Conservation (phyloP, 2,329 filamentous ascomycete species). For the Hypoxylon sp. region DNA sequence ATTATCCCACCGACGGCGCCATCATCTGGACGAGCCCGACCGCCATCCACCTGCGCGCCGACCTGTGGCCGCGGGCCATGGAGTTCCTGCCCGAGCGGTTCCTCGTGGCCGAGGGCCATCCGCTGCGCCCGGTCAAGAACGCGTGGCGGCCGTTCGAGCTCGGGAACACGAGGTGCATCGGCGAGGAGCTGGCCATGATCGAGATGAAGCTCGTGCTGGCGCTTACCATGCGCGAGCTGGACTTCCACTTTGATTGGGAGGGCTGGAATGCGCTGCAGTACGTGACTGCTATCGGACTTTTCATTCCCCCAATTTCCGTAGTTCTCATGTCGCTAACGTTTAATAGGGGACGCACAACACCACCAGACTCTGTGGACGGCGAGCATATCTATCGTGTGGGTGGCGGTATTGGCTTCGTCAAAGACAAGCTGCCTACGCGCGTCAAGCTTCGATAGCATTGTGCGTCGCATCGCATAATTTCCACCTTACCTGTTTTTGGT, state of each 20-base stretch:
- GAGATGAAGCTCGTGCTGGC: slow-evolving; percentile 40
- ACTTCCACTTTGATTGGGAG: slow-evolving; percentile 30
- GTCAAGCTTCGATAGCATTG: not conserved
- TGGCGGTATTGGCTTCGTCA: not conserved
- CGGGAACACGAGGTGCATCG: slow-evolving; percentile 34
- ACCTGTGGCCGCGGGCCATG: slow-evolving; percentile 41
- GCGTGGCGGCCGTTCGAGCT: slow-evolving; percentile 49
- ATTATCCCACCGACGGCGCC: slow-evolving; percentile 39
- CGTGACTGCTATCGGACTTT: not conserved
- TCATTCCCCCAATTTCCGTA: not conserved
- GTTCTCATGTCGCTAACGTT: not conserved
- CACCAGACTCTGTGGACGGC: slow-evolving; percentile 7
- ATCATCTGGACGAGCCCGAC: slow-evolving; percentile 35
- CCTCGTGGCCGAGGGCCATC: slow-evolving; percentile 34
- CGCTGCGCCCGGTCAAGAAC: slow-evolving; percentile 40
- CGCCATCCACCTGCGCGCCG: slow-evolving; percentile 34
- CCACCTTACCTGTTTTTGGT: not conserved
- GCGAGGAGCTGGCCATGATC: slow-evolving; percentile 42
- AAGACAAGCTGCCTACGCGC: not conserved
- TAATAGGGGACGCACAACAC: not conserved
- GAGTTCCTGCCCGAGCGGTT: slow-evolving; percentile 49
- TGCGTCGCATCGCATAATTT: not conserved
- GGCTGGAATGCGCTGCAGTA: slow-evolving; percentile 18
- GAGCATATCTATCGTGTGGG: slow-evolving; percentile 2
- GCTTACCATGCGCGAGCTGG: slow-evolving; percentile 35